These are phyloP conservation scores for Lathyrus aphaca DNA, from an alignment of 306 rosid species.

Conservation along the genomic window DNA sequence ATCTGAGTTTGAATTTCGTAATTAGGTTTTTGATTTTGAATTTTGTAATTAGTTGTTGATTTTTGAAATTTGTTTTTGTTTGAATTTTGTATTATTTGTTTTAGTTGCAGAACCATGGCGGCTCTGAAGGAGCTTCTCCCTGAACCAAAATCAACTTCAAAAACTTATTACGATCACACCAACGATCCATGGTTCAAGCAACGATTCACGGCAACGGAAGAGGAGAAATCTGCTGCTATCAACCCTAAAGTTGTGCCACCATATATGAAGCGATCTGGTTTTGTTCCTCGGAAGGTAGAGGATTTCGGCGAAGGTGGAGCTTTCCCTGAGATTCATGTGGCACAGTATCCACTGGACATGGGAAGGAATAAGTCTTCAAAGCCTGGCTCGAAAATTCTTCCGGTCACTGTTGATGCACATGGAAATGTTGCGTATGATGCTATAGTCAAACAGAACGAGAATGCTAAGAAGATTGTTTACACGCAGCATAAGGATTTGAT, in stretches of 20 bases:
- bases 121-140: slow-evolving; percentile 81
- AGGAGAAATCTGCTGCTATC: slow-evolving; percentile 51
- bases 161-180: slow-evolving; percentile 70
- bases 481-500: slow-evolving; percentile 76
- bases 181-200: slow-evolving; percentile 95
- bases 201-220: slow-evolving; percentile 65
- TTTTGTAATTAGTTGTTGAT: not conserved
- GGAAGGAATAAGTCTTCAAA: slow-evolving; percentile 65
- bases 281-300: slow-evolving; percentile 77
- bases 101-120: slow-evolving; percentile 50
- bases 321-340: slow-evolving; percentile 86
- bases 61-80: not conserved
- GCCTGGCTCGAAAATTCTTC: slow-evolving; percentile 73
- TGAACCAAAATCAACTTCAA: slow-evolving; percentile 57
- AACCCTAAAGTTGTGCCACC: slow-evolving; percentile 68
- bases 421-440: slow-evolving; percentile 91
- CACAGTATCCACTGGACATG: slow-evolving; percentile 90
- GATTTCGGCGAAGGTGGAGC: slow-evolving; percentile 95
- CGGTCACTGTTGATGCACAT: slow-evolving; percentile 76
- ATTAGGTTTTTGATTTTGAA: not conserved
- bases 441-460: slow-evolving; percentile 83
- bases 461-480: slow-evolving; percentile 73
- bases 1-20: not conserved
- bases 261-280: slow-evolving; percentile 74
- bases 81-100: not conserved